A percentile compares a stretch with the other conserved stretches of the same genome.
phyloP scores from a whole-genome alignment of 768 basidiomycete species.

The Paxillus ammoniavirescens region DNA sequence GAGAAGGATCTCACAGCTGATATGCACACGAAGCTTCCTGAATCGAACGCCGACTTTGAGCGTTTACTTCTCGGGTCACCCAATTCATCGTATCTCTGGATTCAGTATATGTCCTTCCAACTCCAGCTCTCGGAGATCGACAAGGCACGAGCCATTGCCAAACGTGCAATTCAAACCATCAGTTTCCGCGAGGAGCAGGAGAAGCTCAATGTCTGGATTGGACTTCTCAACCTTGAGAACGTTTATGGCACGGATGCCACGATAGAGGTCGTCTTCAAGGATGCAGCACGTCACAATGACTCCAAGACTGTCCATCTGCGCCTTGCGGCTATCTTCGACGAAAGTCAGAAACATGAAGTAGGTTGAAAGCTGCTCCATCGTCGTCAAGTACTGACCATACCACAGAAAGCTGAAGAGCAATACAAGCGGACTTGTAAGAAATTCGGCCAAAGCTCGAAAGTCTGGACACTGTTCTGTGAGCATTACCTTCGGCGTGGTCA shows the following conservation, averaged over 20 bases:
- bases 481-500: slow-evolving; percentile 73
- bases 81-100: slow-evolving; percentile 97
- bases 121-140: slow-evolving; percentile 95
- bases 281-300: slow-evolving; percentile 88
- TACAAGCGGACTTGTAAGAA: slow-evolving; percentile 89
- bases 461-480: slow-evolving; percentile 88
- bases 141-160: slow-evolving; percentile 86
- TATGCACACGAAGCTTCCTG: slow-evolving; percentile 81
- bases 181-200: slow-evolving; percentile 96
- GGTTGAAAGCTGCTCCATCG: slow-evolving; percentile 10
- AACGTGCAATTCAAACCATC: slow-evolving; percentile 82
- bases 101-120: slow-evolving; percentile 99
- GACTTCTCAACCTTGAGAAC: slow-evolving; percentile 92
- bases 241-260: slow-evolving; percentile 84
- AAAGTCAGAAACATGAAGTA: slow-evolving; percentile 81
- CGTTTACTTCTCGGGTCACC: slow-evolving; percentile 89
- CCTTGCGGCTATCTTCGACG: slow-evolving; percentile 80
- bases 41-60: slow-evolving; percentile 95
- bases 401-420: slow-evolving; percentile 90
- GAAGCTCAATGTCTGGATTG: slow-evolving; percentile 96
- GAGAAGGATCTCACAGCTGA: slow-evolving; percentile 84
- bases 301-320: slow-evolving; percentile 88
- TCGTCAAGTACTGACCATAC: not conserved
- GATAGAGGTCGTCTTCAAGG: slow-evolving; percentile 80
- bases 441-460: slow-evolving; percentile 90